A percentile compares a stretch with the other conserved stretches of the same genome.
Conservation (phyloP, 106 monocot genomes). For the Dendrobium chrysotoxum region DNA sequence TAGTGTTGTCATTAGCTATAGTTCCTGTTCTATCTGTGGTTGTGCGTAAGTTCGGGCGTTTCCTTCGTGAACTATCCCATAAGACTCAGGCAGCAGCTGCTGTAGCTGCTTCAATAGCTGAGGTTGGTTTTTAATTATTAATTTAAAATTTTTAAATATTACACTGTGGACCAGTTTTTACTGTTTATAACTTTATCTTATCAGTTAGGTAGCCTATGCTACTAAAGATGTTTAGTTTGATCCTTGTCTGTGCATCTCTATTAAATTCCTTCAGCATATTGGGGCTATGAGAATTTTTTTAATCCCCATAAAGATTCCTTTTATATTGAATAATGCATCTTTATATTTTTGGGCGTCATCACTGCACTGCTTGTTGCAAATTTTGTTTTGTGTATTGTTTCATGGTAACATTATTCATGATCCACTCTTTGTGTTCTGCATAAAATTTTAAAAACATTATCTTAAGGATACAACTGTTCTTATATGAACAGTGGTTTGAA, state of each 20-base stretch:
- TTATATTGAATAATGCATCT: not conserved
- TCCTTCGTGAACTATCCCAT: slow-evolving; percentile 96
- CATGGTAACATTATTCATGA: not conserved
- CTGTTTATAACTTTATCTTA: not conserved
- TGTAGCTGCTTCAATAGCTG: slow-evolving; percentile 93
- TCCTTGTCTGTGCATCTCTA: not conserved
- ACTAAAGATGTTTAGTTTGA: not conserved
- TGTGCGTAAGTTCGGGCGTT: slow-evolving; percentile 90
- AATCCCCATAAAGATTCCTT: not conserved
- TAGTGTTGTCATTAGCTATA: slow-evolving; percentile 83
- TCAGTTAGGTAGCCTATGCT: not conserved
- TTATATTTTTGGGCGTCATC: not conserved
- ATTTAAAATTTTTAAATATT: not conserved
- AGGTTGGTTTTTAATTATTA: slow-evolving; percentile 46
- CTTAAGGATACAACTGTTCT: not conserved
- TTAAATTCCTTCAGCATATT: not conserved
- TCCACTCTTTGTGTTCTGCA: not conserved
- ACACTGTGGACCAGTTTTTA: not conserved
- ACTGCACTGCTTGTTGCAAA: not conserved
- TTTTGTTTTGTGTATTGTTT: not conserved
- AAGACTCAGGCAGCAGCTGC: slow-evolving; percentile 99
- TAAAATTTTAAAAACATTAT: not conserved
- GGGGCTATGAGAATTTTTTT: not conserved
- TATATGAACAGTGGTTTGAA: not conserved
- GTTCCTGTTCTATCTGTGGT: slow-evolving; percentile 85